These are phyloP conservation scores for Suhomyces faveliae DNA, from an alignment of 805 yeast species.

Conservation along the genomic window DNA sequence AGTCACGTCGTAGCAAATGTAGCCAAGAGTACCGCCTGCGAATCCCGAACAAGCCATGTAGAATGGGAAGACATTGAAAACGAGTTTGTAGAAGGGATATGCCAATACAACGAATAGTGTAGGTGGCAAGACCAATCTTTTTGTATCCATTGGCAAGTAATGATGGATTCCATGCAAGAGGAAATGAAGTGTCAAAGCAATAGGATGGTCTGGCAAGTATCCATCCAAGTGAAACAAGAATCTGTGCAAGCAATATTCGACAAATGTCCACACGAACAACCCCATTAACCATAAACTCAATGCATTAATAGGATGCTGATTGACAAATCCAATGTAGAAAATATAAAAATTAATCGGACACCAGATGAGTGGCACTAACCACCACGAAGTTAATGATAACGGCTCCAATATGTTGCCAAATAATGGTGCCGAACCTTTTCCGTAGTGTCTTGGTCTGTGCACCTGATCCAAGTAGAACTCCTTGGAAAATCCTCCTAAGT, in stretches of 20 bases:
- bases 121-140: constrained; percentile 96
- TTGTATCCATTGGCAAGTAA: constrained; percentile 93
- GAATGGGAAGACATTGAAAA: constrained; percentile 74
- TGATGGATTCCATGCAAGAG: constrained; percentile 95
- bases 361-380: constrained; percentile 86
- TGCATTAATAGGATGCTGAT: constrained; percentile 47
- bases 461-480: constrained; percentile 94
- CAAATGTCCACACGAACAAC: constrained; percentile 87
- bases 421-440: constrained; percentile 92
- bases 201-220: constrained; percentile 75
- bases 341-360: constrained; percentile 71
- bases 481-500: constrained; percentile 71
- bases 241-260: constrained; percentile 87
- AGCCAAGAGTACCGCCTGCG: constrained; percentile 95
- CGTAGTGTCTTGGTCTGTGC: constrained; percentile 97
- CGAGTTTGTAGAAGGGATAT: constrained; percentile 76
- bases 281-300: constrained; percentile 70
- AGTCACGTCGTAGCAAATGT: constrained; percentile 87
- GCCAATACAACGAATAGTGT: constrained; percentile 70
- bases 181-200: constrained; percentile 81
- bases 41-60: constrained; percentile 87
- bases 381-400: constrained; percentile 89
- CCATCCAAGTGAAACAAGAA: constrained; percentile 90
- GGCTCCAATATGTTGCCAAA: constrained; percentile 97
- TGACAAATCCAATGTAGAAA: constrained; percentile 55